phyloP scores from a whole-genome alignment of 1,139 yeast genomes.

The Debaryomyces fabryi region DNA sequence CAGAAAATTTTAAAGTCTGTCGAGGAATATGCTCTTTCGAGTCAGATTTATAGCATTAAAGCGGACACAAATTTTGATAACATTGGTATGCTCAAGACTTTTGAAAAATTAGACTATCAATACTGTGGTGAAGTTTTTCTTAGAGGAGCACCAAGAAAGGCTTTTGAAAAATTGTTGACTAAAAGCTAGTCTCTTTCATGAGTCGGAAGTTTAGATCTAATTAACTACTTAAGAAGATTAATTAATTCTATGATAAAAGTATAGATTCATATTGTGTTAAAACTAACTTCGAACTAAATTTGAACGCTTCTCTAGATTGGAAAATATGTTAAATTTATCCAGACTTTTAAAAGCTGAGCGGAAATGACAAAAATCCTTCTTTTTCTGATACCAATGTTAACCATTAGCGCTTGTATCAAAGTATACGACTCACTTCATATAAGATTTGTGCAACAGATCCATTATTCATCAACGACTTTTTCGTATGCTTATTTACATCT shows the following conservation, averaged over 20 bases:
- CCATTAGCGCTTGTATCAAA: not conserved
- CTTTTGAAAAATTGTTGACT: not conserved
- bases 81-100: not conserved
- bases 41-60: not conserved
- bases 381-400: too few relatives aligned
- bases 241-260: not conserved
- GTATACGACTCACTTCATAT: conserved; percentile 16
- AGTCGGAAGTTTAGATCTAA: not conserved
- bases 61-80: not conserved
- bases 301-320: too few relatives aligned
- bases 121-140: not conserved
- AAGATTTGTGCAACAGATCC: conserved; percentile 31
- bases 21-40: not conserved
- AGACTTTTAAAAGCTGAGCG: too few relatives aligned
- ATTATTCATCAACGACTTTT: conserved; percentile 24
- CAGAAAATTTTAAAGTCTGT: not conserved
- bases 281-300: too few relatives aligned
- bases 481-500: conserved; percentile 14
- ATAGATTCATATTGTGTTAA: too few relatives aligned
- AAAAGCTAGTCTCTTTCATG: not conserved
- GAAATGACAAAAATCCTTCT: too few relatives aligned
- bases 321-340: too few relatives aligned
- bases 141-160: not conserved
- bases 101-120: not conserved
- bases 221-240: not conserved